Percentiles rank a stretch among this genome's conserved stretches.
Evolutionary conservation across 495 filamentous ascomycete genomes (phyloP).

Genomic region (Staphylotrichum tortipilum): DNA sequence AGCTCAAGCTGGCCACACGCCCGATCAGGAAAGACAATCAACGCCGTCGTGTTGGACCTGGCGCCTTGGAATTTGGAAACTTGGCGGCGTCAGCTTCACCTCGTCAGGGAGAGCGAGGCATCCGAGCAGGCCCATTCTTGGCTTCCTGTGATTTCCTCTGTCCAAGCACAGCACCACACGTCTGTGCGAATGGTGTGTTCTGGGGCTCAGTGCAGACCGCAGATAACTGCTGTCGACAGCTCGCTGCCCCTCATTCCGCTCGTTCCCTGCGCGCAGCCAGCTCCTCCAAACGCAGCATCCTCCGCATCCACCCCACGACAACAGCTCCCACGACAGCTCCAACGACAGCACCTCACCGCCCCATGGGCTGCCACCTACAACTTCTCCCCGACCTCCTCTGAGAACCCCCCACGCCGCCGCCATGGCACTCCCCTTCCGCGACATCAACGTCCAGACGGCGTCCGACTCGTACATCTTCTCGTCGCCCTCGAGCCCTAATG

Average conservation of each 20-base stretch:
- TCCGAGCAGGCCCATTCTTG: not conserved
- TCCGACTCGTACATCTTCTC: constrained; percentile 91
- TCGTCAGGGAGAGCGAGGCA: not conserved
- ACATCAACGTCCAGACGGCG: constrained; percentile 92
- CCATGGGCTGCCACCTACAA: not conserved
- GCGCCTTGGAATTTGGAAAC: constrained; percentile 3
- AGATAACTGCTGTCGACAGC: no score
- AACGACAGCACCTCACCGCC: not conserved
- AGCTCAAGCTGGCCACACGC: not conserved
- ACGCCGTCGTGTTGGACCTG: constrained; percentile 11
- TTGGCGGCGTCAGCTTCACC: constrained; percentile 10
- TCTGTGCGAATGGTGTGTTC: no score
- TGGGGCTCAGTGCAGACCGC: not conserved
- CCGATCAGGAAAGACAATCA: constrained; percentile 12
- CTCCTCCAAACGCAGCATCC: no score
- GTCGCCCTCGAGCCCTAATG: constrained; percentile 84
- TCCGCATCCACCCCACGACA: no score
- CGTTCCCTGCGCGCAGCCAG: no score
- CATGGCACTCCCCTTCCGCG: constrained; percentile 73
- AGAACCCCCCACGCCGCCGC: not conserved
- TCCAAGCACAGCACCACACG: no score
- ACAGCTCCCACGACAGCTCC: no score
- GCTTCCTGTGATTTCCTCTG: not conserved
- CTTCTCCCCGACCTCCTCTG: no score
- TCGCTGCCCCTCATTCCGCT: no score